Evolutionary conservation across 140 eudicot genomes (phyloP).

Genomic region (Bidens hawaiensis): DNA sequence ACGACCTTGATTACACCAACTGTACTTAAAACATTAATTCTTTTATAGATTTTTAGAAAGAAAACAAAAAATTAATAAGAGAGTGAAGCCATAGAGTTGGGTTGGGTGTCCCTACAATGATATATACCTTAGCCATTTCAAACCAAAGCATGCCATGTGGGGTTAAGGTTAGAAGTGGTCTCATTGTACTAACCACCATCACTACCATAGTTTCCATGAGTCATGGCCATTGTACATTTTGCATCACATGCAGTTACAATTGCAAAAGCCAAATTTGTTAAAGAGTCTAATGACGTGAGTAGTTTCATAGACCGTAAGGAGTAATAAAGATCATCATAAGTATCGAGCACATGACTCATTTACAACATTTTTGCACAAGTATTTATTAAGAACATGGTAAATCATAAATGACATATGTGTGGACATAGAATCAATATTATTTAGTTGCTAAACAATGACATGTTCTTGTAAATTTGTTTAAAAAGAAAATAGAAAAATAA

Average conservation of each 20-base stretch:
- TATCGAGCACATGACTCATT: slow-evolving; percentile 22
- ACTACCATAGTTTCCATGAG: slow-evolving; percentile 16
- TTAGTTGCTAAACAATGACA: too few species aligned
- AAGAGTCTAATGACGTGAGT: slow-evolving; percentile 17
- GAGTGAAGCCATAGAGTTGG: slow-evolving; percentile 12
- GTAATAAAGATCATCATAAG: slow-evolving; percentile 29
- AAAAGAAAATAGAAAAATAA: not conserved
- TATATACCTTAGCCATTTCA: slow-evolving; percentile 33
- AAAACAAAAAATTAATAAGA: not conserved
- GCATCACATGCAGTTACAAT: slow-evolving; percentile 1
- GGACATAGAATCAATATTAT: not conserved
- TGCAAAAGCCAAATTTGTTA: slow-evolving; percentile 16
- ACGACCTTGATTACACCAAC: too few species aligned
- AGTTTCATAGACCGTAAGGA: slow-evolving; percentile 15
- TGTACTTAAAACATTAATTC: not conserved
- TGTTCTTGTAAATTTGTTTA: not conserved
- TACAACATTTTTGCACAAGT: slow-evolving; percentile 17
- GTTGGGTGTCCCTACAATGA: slow-evolving; percentile 25
- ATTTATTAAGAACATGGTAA: slow-evolving; percentile 24
- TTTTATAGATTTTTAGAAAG: not conserved
- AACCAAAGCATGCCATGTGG: slow-evolving; percentile 42
- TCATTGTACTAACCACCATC: slow-evolving; percentile 25
- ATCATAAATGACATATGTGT: slow-evolving; percentile 17
- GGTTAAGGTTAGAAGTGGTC: slow-evolving; percentile 36
- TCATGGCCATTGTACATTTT: slow-evolving; percentile 18